Evolutionary conservation across 2,329 filamentous ascomycete species (phyloP), one percentile per base, ranked within the genome.

Genomic region (Rhexocercosporidium sp.): DNA sequence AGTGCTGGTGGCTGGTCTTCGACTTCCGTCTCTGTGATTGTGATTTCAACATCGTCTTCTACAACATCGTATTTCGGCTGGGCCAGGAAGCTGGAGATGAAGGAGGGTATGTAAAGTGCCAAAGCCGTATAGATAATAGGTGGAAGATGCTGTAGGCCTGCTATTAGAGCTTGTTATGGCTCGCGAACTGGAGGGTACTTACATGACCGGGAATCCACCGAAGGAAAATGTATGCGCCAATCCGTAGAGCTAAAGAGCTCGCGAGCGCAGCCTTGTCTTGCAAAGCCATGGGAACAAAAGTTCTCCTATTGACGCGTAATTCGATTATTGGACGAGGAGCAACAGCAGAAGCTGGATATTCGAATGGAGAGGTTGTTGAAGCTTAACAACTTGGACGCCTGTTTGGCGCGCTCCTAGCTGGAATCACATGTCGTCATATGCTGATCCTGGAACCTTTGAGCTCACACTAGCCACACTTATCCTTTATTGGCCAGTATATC

Each of bases 101-200:
- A 92, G 0, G 88, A 82, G 0, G 89, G 84, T 0, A 90, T 76
- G 72, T 92, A 93, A 66, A 93, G 78, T 27, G 86, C 88, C 68
- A 91, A 88, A 1, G 91, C 80, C 0, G 90, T 84, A 65, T 88
- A 88, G 3, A 88, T 81, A 12, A 85, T 72, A 12, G 78, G 76
- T 16, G 82, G 82, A n/a, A 80, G 73, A 66, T 71, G 71, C 75
- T 78, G 37, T 5, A 29, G 31, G 34, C 3, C 60, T 53, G 31
- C 60, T 53, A 27, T 71, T 60, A 68, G 59, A 46, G 16, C 39
- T 44, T 65, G 60, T 14, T 27, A 59, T 44, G 49, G 37, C 25
- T 44, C 62, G 29, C n/a, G 16, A 27, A 3, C 18, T 37, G 41
- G 29, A 29, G 46, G 37, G 20, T 47, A 77, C 75, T 71, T 72